Conservation (phyloP, 2,329 filamentous ascomycete genomes). For the Trichoderma afroharzianum region DNA sequence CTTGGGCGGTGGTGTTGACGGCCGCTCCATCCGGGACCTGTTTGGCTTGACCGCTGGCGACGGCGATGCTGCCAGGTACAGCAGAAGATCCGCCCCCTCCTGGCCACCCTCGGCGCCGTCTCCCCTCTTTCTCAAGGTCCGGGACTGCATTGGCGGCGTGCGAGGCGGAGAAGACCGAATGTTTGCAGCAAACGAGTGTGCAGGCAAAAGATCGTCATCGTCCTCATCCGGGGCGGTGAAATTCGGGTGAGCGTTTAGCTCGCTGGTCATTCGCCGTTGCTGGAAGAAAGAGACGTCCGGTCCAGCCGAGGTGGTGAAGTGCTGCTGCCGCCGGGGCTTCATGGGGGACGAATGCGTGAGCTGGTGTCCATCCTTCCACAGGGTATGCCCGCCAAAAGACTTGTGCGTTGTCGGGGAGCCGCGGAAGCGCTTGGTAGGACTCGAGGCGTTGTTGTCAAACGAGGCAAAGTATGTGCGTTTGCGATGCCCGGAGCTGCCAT, state of each 20-base stretch:
- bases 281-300: slow-evolving; percentile 78
- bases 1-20: slow-evolving; percentile 73
- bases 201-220: slow-evolving; percentile 76
- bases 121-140: slow-evolving; percentile 47
- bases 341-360: slow-evolving; percentile 84
- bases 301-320: slow-evolving; percentile 68
- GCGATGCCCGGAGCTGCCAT: slow-evolving; percentile 61
- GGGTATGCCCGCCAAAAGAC: slow-evolving; percentile 51
- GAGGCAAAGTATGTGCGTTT: slow-evolving; percentile 61
- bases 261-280: slow-evolving; percentile 63
- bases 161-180: slow-evolving; percentile 77
- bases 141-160: slow-evolving; percentile 68
- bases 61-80: slow-evolving; percentile 87
- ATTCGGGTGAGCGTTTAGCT: slow-evolving; percentile 53
- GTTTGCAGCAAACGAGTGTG: slow-evolving; percentile 66
- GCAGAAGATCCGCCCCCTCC: slow-evolving; percentile 74
- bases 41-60: slow-evolving; percentile 67
- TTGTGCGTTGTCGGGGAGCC: slow-evolving; percentile 57
- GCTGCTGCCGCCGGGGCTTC: slow-evolving; percentile 69
- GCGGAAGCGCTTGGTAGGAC: slow-evolving; percentile 67
- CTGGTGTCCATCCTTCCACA: slow-evolving; percentile 71
- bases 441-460: slow-evolving; percentile 54
- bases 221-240: slow-evolving; percentile 68
- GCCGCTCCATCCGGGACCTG: slow-evolving; percentile 57
- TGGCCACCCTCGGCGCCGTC: slow-evolving; percentile 56